A percentile compares a stretch with the other conserved stretches of the same genome.
Conservation (phyloP, 371 early-diverging fungal species). For the Saksenaea oblongispora region DNA sequence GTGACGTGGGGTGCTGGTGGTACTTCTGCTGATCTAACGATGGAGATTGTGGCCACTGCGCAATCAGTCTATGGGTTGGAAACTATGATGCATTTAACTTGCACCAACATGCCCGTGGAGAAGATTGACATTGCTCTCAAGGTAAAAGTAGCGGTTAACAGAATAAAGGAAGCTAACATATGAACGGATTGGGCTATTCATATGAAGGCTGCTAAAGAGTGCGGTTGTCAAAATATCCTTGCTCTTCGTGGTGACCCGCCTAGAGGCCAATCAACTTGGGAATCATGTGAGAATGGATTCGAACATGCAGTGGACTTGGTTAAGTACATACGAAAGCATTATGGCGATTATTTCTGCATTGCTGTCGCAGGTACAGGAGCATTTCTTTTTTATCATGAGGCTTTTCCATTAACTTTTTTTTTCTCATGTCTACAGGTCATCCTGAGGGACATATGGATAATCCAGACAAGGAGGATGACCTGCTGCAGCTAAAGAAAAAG, state of each 20-base stretch:
- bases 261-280: constrained; percentile 80
- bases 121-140: constrained; percentile 83
- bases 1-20: constrained; percentile 98
- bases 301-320: constrained; percentile 87
- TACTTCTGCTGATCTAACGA: constrained; percentile 84
- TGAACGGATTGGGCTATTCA: background rate
- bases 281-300: constrained; percentile 80
- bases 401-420: background rate
- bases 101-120: constrained; percentile 92
- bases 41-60: constrained; percentile 84
- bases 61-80: constrained; percentile 93
- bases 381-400: background rate
- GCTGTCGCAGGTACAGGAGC: constrained; percentile 79
- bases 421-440: constrained; percentile 51
- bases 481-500: constrained; percentile 82
- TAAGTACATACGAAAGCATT: constrained; percentile 81
- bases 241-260: constrained; percentile 96
- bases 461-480: constrained; percentile 71
- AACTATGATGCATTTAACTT: constrained; percentile 96
- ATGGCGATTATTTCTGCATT: constrained; percentile 95
- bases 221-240: constrained; percentile 94
- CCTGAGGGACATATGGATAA: constrained; percentile 90
- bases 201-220: constrained; percentile 66
- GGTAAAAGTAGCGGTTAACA: constrained; percentile 28
- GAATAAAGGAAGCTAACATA: background rate